A percentile compares a stretch with the other conserved stretches of the same genome.
phyloP scores from a whole-genome alignment of 164 flowering plant genomes.

The Vitis riparia region DNA sequence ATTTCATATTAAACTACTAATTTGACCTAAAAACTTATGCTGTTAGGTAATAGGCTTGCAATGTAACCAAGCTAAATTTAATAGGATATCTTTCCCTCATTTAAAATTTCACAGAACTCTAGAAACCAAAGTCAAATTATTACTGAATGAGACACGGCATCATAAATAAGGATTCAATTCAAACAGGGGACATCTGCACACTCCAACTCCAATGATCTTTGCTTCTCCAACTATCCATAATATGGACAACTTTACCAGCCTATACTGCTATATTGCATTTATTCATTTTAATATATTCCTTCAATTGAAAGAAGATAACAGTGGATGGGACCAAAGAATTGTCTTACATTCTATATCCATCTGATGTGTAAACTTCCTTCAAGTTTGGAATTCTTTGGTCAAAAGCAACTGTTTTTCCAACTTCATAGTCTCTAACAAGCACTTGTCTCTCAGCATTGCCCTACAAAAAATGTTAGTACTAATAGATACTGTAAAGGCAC shows the following conservation, averaged over 20 bases:
- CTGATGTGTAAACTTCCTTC: conserved; percentile 83
- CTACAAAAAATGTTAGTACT: conserved; percentile 24
- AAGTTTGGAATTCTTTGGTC: conserved; percentile 64
- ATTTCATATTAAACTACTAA: no score
- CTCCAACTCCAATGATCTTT: not conserved
- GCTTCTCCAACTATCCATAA: not conserved
- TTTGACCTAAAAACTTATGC: no score
- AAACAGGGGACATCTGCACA: no score
- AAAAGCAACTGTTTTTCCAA: conserved; percentile 81
- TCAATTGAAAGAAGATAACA: not conserved
- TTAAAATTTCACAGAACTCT: no score
- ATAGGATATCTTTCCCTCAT: no score
- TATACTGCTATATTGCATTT: not conserved
- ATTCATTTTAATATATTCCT: not conserved
- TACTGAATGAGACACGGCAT: no score
- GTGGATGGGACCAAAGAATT: not conserved
- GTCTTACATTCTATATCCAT: conserved; percentile 84
- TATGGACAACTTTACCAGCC: not conserved
- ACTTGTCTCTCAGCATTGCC: conserved; percentile 88
- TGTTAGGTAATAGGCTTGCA: no score
- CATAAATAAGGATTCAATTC: no score
- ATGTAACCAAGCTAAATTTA: no score
- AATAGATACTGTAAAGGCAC: not conserved
- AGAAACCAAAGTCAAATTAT: no score
- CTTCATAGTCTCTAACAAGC: conserved; percentile 80